Evolutionary conservation across 1,284 basidiomycete genomes (phyloP).

Genomic region (Coniophora puteana): DNA sequence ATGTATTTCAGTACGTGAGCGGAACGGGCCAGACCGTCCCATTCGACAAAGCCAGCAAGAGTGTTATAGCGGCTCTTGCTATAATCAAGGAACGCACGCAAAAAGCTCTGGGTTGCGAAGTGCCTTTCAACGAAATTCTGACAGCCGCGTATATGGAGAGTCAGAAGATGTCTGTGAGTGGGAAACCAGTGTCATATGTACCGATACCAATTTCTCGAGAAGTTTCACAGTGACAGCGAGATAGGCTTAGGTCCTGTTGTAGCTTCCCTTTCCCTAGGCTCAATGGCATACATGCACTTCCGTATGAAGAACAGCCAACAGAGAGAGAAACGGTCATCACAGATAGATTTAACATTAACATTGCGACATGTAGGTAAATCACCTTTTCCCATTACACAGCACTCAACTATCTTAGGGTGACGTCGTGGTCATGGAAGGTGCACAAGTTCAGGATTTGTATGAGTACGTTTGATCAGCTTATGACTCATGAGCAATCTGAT

Average conservation of each 20-base stretch:
- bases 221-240: constrained; percentile 80
- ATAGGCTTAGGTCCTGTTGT: constrained; percentile 65
- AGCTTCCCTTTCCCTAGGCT: constrained; percentile 69
- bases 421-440: constrained; percentile 71
- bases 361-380: constrained; percentile 58
- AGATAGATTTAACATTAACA: constrained; percentile 47
- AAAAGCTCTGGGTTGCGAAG: constrained; percentile 32
- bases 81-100: constrained; percentile 52
- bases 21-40: constrained; percentile 68
- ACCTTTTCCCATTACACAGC: constrained; percentile 1
- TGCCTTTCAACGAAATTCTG: constrained; percentile 70
- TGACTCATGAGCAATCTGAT: background rate
- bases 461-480: constrained; percentile 46
- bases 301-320: constrained; percentile 40
- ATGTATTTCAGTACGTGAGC: constrained; percentile 58
- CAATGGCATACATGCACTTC: constrained; percentile 74
- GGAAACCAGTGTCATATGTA: constrained; percentile 1
- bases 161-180: constrained; percentile 74
- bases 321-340: constrained; percentile 26
- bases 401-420: constrained; percentile 52
- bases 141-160: constrained; percentile 79
- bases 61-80: constrained; percentile 51
- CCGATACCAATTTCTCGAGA: constrained; percentile 7
- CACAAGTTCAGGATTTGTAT: constrained; percentile 60
- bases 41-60: constrained; percentile 51